These are phyloP conservation scores for Spergularia bocconei DNA, from an alignment of 148 eudicot genomes.

Conservation along the genomic window DNA sequence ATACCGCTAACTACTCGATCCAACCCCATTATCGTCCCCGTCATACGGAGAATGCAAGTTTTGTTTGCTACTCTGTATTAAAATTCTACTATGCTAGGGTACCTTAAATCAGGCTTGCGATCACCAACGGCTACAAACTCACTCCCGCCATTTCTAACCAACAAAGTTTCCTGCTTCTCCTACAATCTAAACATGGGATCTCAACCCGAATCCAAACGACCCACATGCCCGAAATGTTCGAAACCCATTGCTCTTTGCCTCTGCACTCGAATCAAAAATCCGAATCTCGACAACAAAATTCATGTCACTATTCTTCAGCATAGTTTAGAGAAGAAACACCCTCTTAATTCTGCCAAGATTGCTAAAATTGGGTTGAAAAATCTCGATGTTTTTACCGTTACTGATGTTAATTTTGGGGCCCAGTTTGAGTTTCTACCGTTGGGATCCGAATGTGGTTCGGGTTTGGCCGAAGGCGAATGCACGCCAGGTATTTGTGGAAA, in stretches of 20 bases:
- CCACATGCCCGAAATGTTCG: conserved; percentile 73
- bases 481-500: conserved; percentile 37
- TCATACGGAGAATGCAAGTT: no score
- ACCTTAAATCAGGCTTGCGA: conserved; percentile 8
- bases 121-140: conserved; percentile 15
- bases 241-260: conserved; percentile 66
- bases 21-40: no score
- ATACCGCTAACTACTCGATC: no score
- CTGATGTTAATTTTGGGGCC: conserved; percentile 64
- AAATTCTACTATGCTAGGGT: conserved; percentile 5
- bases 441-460: conserved; percentile 3
- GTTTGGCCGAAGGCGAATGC: conserved; percentile 23
- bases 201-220: conserved; percentile 47
- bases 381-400: conserved; percentile 44
- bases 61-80: no score
- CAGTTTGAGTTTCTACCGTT: conserved; percentile 40
- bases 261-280: conserved; percentile 57
- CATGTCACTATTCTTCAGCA: conserved; percentile 77
- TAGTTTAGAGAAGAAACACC: conserved; percentile 72
- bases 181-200: conserved; percentile 34
- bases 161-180: not conserved
- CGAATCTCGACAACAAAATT: conserved; percentile 54
- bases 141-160: conserved; percentile 20
- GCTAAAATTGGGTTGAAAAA: conserved; percentile 66
- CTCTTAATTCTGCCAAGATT: conserved; percentile 74